A percentile compares a stretch with the other conserved stretches of the same genome.
Evolutionary conservation across 306 rosid genomes (phyloP).

Genomic region (Dryas alaskensis): DNA sequence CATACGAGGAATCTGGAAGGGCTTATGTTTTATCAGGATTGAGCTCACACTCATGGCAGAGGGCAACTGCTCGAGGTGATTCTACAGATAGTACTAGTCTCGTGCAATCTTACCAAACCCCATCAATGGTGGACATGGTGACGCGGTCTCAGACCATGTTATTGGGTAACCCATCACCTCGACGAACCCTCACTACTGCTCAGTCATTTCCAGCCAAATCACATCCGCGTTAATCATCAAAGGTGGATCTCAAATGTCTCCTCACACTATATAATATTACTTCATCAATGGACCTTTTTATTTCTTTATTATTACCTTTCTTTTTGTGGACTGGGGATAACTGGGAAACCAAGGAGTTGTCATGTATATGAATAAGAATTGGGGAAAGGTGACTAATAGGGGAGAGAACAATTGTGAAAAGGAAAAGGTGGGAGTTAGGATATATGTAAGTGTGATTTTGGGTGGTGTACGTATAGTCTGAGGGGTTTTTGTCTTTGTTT

Average conservation of each 20-base stretch:
- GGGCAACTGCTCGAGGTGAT: conserved; percentile 95
- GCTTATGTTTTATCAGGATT: conserved; percentile 85
- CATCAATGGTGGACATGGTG: conserved; percentile 87
- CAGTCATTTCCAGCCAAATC: conserved; percentile 45
- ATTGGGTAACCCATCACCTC: conserved; percentile 41
- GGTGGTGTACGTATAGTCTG: conserved; percentile 36
- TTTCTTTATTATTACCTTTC: conserved; percentile 17
- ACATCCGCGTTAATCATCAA: conserved; percentile 25
- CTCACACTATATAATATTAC: conserved; percentile 26
- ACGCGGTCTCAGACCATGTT: conserved; percentile 66
- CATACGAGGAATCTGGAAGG: conserved; percentile 83
- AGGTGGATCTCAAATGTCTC: conserved; percentile 15
- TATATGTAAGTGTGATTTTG: conserved; percentile 22
- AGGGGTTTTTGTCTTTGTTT: neutral
- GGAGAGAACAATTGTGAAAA: conserved; percentile 38
- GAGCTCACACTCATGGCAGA: conserved; percentile 91
- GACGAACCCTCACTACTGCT: conserved; percentile 33
- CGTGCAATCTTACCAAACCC: conserved; percentile 75
- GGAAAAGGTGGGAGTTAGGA: conserved; percentile 24
- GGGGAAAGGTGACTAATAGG: conserved; percentile 32
- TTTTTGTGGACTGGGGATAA: conserved; percentile 29
- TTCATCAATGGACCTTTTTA: conserved; percentile 21
- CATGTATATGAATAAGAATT: conserved; percentile 52
- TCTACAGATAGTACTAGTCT: conserved; percentile 67
- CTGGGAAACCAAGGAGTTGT: conserved; percentile 36